phyloP scores from a whole-genome alignment of 129 eudicot species.

The Oenanthe sinensis region DNA sequence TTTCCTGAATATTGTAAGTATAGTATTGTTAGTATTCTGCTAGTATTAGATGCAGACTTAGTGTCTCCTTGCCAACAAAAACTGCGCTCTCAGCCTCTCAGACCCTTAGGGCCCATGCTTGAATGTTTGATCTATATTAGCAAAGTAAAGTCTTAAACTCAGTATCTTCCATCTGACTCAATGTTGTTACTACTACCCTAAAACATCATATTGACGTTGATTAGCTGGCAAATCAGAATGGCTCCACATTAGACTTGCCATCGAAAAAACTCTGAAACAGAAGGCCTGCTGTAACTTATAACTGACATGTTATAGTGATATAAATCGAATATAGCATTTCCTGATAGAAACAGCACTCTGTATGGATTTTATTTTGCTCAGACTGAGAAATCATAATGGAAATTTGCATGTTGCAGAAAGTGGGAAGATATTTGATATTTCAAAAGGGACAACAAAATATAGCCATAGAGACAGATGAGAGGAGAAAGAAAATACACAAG shows the following conservation, averaged over 20 bases:
- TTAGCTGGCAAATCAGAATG: neutral
- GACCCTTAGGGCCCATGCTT: neutral
- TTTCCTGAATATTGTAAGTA: neutral
- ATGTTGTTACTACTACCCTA: neutral
- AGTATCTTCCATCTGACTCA: neutral
- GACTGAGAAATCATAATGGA: neutral
- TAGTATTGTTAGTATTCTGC: neutral
- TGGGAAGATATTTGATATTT: constrained; percentile 61
- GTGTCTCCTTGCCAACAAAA: neutral
- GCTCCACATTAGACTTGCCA: neutral
- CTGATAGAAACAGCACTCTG: neutral
- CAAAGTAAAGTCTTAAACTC: neutral
- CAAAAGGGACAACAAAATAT: constrained; percentile 35
- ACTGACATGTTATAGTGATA: neutral
- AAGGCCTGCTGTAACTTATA: neutral
- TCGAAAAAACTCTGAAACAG: neutral
- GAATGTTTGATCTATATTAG: neutral
- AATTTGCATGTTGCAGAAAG: constrained; percentile 45
- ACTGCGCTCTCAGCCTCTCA: neutral
- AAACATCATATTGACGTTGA: neutral
- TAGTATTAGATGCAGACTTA: neutral
- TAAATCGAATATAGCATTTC: neutral
- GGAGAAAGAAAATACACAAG: constrained; percentile 56
- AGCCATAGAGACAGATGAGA: constrained; percentile 49
- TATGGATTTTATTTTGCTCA: neutral